phyloP scores from a whole-genome alignment of 805 yeast genomes.

The Yamadazyma akitaensis region DNA sequence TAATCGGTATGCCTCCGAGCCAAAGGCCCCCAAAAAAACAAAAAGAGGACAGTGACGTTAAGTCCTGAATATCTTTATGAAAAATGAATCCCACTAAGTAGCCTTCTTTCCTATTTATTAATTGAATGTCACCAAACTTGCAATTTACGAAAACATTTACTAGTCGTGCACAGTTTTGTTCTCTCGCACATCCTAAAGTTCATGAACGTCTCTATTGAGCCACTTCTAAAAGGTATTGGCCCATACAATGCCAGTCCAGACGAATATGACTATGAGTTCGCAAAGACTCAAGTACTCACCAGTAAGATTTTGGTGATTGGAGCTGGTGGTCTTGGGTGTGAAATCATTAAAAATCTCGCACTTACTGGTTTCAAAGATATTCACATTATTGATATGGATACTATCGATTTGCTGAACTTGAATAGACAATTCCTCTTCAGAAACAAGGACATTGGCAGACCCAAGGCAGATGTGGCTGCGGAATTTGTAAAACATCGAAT shows the following conservation, averaged over 20 bases:
- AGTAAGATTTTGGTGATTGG: conserved; percentile 51
- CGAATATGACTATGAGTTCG: conserved; percentile 25
- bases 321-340: conserved; percentile 85
- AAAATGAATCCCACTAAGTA: neutral
- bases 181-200: neutral
- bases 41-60: conserved; percentile 12
- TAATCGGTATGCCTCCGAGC: conserved; percentile 17
- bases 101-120: neutral
- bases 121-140: neutral
- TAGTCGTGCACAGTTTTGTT: neutral
- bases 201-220: conserved; percentile 1
- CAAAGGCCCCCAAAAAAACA: conserved; percentile 12
- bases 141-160: neutral
- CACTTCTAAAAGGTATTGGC: conserved; percentile 23
- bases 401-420: conserved; percentile 71
- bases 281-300: conserved; percentile 19
- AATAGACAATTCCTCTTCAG: conserved; percentile 76
- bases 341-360: conserved; percentile 68
- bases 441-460: conserved; percentile 54
- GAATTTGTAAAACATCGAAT: conserved; percentile 48
- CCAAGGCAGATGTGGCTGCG: conserved; percentile 69
- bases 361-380: conserved; percentile 64
- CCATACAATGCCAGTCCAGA: conserved; percentile 40
- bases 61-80: neutral
- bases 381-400: conserved; percentile 78